These are phyloP conservation scores for Cinchona pubescens DNA, from an alignment of 257 asterid genomes.

Conservation along the genomic window DNA sequence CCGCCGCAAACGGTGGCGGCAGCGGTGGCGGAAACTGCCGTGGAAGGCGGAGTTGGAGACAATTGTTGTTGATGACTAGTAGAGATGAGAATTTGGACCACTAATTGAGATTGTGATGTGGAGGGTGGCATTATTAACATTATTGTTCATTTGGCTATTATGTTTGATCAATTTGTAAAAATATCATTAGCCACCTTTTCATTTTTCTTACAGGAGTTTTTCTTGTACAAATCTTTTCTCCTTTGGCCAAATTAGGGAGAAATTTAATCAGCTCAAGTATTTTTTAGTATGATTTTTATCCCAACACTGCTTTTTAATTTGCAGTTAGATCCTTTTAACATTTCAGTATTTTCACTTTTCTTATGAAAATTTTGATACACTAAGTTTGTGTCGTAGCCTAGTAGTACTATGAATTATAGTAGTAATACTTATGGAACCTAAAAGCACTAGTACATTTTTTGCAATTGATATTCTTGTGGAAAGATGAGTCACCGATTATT, in stretches of 20 bases:
- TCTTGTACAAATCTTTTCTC: slow-evolving; percentile 1
- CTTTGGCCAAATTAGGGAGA: neutral
- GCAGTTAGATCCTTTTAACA: neutral
- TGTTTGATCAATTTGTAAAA: neutral
- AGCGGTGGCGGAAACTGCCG: slow-evolving; percentile 28
- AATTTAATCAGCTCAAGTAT: neutral
- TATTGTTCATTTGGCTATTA: neutral
- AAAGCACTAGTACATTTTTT: no score
- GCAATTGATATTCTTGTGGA: no score
- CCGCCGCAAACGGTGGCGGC: slow-evolving; percentile 29
- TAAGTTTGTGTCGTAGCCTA: no score
- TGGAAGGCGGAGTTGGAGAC: slow-evolving; percentile 29
- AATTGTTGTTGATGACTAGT: slow-evolving; percentile 10
- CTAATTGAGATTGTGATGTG: neutral
- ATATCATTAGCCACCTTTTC: neutral
- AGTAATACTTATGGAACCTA: neutral
- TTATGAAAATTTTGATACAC: neutral
- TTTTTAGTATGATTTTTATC: neutral
- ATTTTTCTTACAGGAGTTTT: neutral
- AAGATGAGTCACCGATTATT: no score
- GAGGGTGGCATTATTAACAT: neutral
- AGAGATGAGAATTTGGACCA: slow-evolving; percentile 12
- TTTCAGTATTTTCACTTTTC: neutral
- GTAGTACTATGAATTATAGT: no score
- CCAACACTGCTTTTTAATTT: neutral